phyloP scores from a whole-genome alignment of 305 asterid genomes.

The Solanum hybrid region DNA sequence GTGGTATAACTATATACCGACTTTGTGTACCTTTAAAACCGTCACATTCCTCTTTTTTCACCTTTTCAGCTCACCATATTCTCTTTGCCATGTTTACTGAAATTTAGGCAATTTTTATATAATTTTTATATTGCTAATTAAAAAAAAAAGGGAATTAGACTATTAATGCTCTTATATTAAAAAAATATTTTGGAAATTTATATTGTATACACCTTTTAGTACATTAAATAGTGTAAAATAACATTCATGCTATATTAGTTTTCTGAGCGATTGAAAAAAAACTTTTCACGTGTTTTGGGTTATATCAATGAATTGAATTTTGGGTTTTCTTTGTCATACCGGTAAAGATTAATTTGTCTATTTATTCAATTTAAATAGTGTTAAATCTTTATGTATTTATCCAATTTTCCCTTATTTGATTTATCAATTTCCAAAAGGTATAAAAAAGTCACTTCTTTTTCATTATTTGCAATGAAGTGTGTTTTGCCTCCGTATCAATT shows the following conservation, averaged over 20 bases:
- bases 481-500: background rate
- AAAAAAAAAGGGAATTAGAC: background rate
- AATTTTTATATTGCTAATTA: background rate
- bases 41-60: background rate
- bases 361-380: no score
- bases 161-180: background rate
- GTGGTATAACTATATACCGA: background rate
- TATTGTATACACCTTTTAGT: background rate
- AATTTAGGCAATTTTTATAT: background rate
- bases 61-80: background rate
- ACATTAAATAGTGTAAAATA: background rate
- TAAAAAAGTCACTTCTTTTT: background rate
- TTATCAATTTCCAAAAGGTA: background rate
- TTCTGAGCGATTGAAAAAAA: background rate
- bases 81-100: background rate
- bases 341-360: background rate
- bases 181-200: no score
- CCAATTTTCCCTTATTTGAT: background rate
- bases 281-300: background rate
- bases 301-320: no score
- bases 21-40: background rate
- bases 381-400: background rate
- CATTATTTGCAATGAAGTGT: background rate
- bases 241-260: no score
- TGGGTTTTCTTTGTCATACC: no score